Percentiles rank a stretch among this genome's conserved stretches.
Conservation (phyloP, 75 land plant species). For the Pseudotsuga menziesii region DNA sequence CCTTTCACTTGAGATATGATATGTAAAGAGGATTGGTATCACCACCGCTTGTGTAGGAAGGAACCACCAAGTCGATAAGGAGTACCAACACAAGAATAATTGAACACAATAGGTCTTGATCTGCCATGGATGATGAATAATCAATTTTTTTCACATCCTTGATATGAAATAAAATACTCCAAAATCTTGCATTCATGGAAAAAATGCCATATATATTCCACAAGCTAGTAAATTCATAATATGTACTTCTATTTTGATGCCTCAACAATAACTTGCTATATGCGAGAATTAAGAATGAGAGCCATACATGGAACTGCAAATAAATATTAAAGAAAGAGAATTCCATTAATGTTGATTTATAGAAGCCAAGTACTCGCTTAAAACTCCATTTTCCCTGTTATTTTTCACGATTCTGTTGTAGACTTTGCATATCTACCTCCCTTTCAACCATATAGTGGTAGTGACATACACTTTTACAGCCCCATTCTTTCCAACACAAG, state of each 20-base stretch:
- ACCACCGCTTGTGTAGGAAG: no score
- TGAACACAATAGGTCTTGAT: no score
- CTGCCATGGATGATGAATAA: slow-evolving; percentile 79
- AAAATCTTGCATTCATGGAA: slow-evolving; percentile 86
- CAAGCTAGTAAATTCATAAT: slow-evolving; percentile 77
- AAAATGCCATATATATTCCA: slow-evolving; percentile 85
- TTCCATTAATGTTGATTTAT: slow-evolving; percentile 90
- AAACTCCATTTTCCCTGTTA: slow-evolving; percentile 98
- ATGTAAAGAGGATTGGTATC: no score
- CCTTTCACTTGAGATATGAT: no score
- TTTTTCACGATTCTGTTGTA: slow-evolving; percentile 64
- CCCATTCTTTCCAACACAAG: slow-evolving; percentile 75
- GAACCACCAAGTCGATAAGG: no score
- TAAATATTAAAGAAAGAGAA: slow-evolving; percentile 75
- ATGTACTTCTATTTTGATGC: slow-evolving; percentile 45
- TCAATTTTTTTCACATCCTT: slow-evolving; percentile 81
- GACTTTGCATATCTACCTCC: slow-evolving; percentile 54
- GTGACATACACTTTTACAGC: slow-evolving; percentile 80
- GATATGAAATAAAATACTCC: slow-evolving; percentile 87
- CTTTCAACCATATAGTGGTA: slow-evolving; percentile 76
- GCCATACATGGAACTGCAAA: slow-evolving; percentile 78
- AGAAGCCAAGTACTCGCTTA: slow-evolving; percentile 67
- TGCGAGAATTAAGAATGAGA: slow-evolving; percentile 70
- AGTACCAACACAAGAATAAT: no score
- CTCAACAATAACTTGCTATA: slow-evolving; percentile 70